Conservation (phyloP, 108 stramenopile species). For the Nitzschia sp. region DNA sequence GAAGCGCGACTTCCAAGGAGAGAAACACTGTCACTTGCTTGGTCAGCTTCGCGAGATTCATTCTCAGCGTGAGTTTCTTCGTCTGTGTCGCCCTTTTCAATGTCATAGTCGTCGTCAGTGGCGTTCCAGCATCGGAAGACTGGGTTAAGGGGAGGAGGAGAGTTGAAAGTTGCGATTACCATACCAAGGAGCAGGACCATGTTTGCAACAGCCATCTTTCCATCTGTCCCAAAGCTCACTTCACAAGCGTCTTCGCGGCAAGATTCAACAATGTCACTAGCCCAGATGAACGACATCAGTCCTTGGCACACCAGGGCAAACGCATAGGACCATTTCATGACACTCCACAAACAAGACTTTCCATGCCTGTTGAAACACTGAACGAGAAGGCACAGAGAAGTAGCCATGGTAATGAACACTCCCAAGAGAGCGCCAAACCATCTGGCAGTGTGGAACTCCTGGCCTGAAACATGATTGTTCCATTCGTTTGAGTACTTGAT, state of each 20-base stretch:
- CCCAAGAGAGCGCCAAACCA: conserved; percentile 15
- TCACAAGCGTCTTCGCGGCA: conserved; percentile 8
- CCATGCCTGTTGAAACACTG: conserved; percentile 40
- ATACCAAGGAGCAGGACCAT: conserved; percentile 23
- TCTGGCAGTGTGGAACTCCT: conserved; percentile 24
- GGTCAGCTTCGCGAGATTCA: not conserved
- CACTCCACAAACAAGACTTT: conserved; percentile 28
- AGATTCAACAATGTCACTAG: conserved; percentile 13
- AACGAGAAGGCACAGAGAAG: conserved; percentile 21
- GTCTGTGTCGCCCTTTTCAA: conserved; percentile 1
- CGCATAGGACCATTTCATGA: conserved; percentile 25
- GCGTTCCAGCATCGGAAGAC: conserved; percentile 36
- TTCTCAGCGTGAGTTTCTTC: conserved; percentile 3
- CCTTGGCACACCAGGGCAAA: conserved; percentile 25
- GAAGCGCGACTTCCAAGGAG: conserved; percentile 12
- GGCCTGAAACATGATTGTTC: not conserved
- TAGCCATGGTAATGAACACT: conserved; percentile 23
- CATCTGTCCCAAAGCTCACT: conserved; percentile 11
- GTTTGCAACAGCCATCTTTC: conserved; percentile 18
- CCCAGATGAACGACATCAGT: conserved; percentile 3
- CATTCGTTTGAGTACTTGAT: conserved; percentile 24
- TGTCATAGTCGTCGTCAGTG: not conserved
- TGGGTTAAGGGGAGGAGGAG: conserved; percentile 34
- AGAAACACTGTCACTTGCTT: conserved; percentile 22
- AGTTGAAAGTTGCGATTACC: conserved; percentile 35